A percentile compares a stretch with the other conserved stretches of the same genome.
Conservation (phyloP, 306 rosid species). For the Hippophae rhamnoides region DNA sequence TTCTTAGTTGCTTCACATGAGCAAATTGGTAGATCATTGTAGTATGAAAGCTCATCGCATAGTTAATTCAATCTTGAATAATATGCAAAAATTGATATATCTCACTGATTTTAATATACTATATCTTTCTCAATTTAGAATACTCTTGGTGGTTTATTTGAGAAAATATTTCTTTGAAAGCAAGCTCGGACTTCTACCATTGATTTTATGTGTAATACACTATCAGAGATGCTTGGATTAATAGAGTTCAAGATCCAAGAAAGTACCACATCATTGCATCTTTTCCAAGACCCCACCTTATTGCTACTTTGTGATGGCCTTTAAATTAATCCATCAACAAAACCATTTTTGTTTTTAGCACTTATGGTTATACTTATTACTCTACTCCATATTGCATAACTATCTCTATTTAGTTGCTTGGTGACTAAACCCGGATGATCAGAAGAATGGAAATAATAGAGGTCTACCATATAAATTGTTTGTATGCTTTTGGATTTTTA, state of each 20-base stretch:
- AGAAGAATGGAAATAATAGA: not conserved
- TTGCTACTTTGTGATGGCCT: not conserved
- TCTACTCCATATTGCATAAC: not conserved
- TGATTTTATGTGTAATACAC: not conserved
- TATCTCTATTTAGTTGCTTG: not conserved
- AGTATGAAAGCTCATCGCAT: constrained; percentile 1
- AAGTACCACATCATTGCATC: not conserved
- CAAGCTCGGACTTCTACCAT: not conserved
- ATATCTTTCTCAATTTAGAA: constrained; percentile 3
- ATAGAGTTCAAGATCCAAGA: not conserved
- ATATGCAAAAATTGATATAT: not conserved
- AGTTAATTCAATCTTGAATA: not conserved
- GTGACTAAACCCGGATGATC: not conserved
- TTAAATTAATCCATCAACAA: not conserved
- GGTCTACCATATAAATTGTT: not conserved
- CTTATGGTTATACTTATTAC: not conserved
- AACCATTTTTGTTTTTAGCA: not conserved
- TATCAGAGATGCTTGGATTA: not conserved
- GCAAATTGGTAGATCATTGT: not conserved
- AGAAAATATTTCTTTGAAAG: not conserved
- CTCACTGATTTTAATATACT: not conserved
- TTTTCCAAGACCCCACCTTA: not conserved
- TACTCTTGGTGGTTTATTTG: not conserved
- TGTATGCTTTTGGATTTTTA: not conserved
- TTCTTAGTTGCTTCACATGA: not conserved